phyloP scores from a whole-genome alignment of 2,329 filamentous ascomycete species.

The Fonsecaea erecta region DNA sequence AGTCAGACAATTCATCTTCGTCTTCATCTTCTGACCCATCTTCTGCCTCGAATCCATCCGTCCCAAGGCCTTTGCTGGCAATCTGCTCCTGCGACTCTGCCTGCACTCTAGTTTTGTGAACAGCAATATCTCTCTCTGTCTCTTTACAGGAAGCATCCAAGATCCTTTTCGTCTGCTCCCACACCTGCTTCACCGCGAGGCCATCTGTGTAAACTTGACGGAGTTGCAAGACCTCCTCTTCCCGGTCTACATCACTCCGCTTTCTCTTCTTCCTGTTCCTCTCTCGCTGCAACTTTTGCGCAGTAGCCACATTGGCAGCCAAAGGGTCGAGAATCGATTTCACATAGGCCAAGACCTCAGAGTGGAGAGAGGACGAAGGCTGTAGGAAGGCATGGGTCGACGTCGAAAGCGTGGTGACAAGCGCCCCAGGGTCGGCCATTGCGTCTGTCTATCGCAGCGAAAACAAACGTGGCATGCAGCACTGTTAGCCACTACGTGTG shows the following conservation, averaged over 20 bases:
- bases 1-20: constrained; percentile 17
- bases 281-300: constrained; percentile 73
- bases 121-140: constrained; percentile 37
- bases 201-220: constrained; percentile 84
- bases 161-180: constrained; percentile 88
- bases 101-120: constrained; percentile 44
- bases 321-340: constrained; percentile 81
- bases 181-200: constrained; percentile 86
- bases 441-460: not conserved
- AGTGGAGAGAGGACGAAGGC: constrained; percentile 68
- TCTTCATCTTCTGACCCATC: constrained; percentile 5
- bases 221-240: constrained; percentile 68
- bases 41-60: constrained; percentile 25
- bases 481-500: not conserved
- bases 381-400: constrained; percentile 78
- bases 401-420: constrained; percentile 63
- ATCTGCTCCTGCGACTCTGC: constrained; percentile 28
- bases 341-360: constrained; percentile 72
- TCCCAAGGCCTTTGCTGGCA: constrained; percentile 20
- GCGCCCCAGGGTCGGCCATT: constrained; percentile 4
- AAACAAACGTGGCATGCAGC: not conserved
- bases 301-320: constrained; percentile 72
- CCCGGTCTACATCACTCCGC: constrained; percentile 44
- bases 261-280: constrained; percentile 56
- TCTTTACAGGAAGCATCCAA: constrained; percentile 54